Percentiles rank a stretch among this genome's conserved stretches.
Conservation (phyloP, 2,329 filamentous ascomycete genomes). For the Aspergillus transmontanensis region DNA sequence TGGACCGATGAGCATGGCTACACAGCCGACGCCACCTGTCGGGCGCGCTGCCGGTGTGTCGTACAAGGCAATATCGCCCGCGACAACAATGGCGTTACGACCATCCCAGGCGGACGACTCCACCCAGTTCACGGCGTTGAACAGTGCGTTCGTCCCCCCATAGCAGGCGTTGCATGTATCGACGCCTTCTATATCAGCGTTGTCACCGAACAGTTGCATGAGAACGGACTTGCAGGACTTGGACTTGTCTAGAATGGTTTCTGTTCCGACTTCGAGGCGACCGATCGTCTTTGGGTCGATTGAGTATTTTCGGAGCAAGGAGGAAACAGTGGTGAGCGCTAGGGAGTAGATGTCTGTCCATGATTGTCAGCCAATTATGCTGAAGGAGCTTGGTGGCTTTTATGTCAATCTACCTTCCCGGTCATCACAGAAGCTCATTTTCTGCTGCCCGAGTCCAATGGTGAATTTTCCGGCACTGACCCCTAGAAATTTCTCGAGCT, state of each 20-base stretch:
- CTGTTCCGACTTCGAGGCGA: constrained; percentile 80
- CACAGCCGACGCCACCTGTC: constrained; percentile 76
- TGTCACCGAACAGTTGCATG: constrained; percentile 83
- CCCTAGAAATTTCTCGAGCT: constrained; percentile 85
- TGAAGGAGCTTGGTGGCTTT: too few relatives aligned
- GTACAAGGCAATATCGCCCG: constrained; percentile 82
- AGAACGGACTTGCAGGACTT: constrained; percentile 88
- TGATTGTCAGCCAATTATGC: constrained; percentile 12
- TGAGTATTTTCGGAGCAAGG: constrained; percentile 79
- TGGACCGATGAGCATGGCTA: constrained; percentile 78
- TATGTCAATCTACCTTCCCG: constrained; percentile 68
- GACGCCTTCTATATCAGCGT: constrained; percentile 81
- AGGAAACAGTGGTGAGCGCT: constrained; percentile 74
- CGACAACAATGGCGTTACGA: constrained; percentile 76
- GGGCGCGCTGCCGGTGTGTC: constrained; percentile 81
- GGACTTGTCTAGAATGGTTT: constrained; percentile 85
- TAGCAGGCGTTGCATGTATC: constrained; percentile 87
- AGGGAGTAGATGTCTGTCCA: constrained; percentile 81
- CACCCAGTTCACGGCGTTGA: constrained; percentile 83
- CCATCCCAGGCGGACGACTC: constrained; percentile 88
- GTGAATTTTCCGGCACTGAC: constrained; percentile 83
- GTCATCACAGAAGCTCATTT: constrained; percentile 91
- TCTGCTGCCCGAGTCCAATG: constrained; percentile 85
- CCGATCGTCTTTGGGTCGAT: constrained; percentile 78
- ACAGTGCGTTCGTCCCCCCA: constrained; percentile 79